These are phyloP conservation scores for Oidiodendron maius DNA, from an alignment of 495 filamentous ascomycete genomes.

Conservation along the genomic window DNA sequence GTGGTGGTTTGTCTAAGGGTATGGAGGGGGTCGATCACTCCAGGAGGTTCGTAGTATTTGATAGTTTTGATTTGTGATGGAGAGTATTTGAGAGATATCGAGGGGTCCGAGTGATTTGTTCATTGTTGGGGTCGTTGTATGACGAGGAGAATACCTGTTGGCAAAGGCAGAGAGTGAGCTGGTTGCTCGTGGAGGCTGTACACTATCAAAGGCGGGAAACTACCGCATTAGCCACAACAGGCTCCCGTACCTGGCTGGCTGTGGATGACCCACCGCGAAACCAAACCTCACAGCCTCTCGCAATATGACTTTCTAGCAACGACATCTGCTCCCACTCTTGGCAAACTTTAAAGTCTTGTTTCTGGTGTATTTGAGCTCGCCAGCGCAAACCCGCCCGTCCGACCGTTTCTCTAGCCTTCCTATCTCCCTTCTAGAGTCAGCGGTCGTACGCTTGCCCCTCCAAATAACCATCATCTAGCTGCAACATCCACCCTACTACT, in stretches of 20 bases:
- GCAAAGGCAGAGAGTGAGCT: conserved; percentile 2
- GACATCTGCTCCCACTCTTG: neutral
- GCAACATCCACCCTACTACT: conserved; percentile 11
- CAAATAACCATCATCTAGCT: neutral
- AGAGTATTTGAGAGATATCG: conserved; percentile 5
- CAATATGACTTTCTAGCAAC: neutral
- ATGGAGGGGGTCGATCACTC: conserved; percentile 10
- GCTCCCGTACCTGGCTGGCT: neutral
- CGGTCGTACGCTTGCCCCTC: too few relatives aligned
- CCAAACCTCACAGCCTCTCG: neutral
- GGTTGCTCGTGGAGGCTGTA: too few relatives aligned
- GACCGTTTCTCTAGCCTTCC: neutral
- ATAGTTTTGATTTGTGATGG: conserved; percentile 6
- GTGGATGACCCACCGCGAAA: neutral
- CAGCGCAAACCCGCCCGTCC: neutral
- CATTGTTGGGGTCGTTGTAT: conserved; percentile 11
- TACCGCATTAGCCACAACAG: too few relatives aligned
- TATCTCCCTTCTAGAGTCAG: too few relatives aligned
- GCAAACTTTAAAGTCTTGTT: neutral
- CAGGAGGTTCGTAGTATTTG: conserved; percentile 2
- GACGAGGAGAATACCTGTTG: neutral
- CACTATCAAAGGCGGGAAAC: too few relatives aligned
- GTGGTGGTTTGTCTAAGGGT: conserved; percentile 1
- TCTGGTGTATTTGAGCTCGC: neutral
- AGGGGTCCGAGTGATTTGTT: conserved; percentile 12